Evolutionary conservation across 495 filamentous ascomycete species (phyloP), one percentile per base, ranked within the genome.

Genomic region (Tuber calosporum): DNA sequence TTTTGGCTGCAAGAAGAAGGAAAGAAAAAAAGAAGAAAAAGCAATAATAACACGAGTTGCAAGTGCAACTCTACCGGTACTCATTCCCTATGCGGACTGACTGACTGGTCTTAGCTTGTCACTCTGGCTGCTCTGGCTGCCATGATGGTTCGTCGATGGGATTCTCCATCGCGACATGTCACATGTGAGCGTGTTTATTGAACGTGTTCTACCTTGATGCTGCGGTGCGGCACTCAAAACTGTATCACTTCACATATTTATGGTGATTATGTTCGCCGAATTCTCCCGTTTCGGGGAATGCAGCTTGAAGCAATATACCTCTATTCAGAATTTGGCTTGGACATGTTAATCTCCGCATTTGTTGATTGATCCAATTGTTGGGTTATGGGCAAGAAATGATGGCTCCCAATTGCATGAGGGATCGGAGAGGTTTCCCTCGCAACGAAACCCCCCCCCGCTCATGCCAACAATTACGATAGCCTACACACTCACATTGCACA

Each of bases 171-270:
- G 74, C 76, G 68, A 77, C 75, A 78, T 78, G 76, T 78, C 76
- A 78, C 76, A 78, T 78, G 76, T 48, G 62, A 78, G 75, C 76
- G 76, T 78, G 76, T 62, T 62, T 73, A 71, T 78, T 40, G 75
- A 77, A 73, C 76, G 76, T 70, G 76, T 77, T 66, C 53, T 15
- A 34, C 26, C 26, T 30, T 34, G 26, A 43, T 62, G 67, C 67
- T 78, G 74, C 70, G 70, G 74, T 42, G 36, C 19, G 41, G 45
- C 70, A n/a, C 70, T 67, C 74, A 13, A 73, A 77, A 40, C 34
- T 70, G 71, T 76, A 58, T 53, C n/a, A 76, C 74, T 40, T 68
- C 3, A 19, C 40, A 53, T 76, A 73, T 73, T 78, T 72, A 77
- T 68, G 73, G 69, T 48, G 42, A 40, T 62, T 71, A 71, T 69